Evolutionary conservation across 352 stramenopile species (phyloP).

Genomic region (Albugo candida): DNA sequence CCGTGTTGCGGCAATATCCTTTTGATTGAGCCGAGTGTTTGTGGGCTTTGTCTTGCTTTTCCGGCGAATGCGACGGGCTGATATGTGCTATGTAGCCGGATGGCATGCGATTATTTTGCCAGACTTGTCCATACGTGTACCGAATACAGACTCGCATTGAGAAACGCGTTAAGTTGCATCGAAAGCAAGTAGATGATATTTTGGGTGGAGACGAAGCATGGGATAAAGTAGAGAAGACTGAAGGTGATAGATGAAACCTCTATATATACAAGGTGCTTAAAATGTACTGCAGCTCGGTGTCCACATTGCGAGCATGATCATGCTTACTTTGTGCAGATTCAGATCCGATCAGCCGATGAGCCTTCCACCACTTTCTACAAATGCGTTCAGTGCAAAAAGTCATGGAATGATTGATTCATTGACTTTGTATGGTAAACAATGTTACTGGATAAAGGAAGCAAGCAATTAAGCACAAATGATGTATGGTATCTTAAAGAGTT

Average conservation of each 20-base stretch:
- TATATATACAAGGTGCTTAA: neutral
- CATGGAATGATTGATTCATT: conserved; percentile 86
- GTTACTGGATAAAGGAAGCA: too few species aligned
- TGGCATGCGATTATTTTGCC: conserved; percentile 81
- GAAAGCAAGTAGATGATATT: conserved; percentile 98
- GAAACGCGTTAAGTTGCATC: conserved; percentile 81
- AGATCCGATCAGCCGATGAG: conserved; percentile 97
- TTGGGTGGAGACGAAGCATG: conserved; percentile 92
- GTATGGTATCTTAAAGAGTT: too few species aligned
- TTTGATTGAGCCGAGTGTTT: conserved; percentile 50
- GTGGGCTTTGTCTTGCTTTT: conserved; percentile 1
- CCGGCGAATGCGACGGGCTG: neutral
- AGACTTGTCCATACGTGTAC: conserved; percentile 78
- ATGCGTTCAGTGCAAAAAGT: conserved; percentile 93
- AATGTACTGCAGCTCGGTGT: conserved; percentile 52
- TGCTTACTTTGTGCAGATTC: conserved; percentile 99
- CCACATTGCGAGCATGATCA: conserved; percentile 88
- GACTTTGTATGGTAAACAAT: too few species aligned
- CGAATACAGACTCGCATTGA: conserved; percentile 77
- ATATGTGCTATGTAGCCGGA: conserved; percentile 27
- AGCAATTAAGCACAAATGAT: too few species aligned
- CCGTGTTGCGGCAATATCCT: conserved; percentile 80
- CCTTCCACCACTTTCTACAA: conserved; percentile 99
- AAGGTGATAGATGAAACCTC: conserved; percentile 20
- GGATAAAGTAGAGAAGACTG: conserved; percentile 97